These are phyloP conservation scores for Akebia trifoliata DNA, from an alignment of 164 flowering plant species.

Conservation along the genomic window DNA sequence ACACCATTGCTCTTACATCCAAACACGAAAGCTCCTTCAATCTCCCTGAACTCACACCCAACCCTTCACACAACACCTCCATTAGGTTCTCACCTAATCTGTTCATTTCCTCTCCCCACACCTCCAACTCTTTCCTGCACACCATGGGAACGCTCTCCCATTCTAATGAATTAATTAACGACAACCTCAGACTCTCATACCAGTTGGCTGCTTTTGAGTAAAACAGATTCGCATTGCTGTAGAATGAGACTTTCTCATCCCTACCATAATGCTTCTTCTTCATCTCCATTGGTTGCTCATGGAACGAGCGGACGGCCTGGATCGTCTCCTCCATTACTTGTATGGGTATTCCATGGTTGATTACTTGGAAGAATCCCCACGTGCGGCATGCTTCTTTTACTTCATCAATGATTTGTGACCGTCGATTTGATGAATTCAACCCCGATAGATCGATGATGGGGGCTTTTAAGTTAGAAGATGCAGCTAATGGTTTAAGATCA, in stretches of 20 bases:
- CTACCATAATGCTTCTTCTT: conserved; percentile 12
- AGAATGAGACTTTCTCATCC: neutral
- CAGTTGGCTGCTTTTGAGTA: conserved; percentile 27
- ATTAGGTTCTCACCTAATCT: conserved; percentile 7
- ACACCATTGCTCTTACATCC: neutral
- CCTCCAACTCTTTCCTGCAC: conserved; percentile 13
- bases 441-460: conserved; percentile 22
- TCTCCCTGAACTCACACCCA: conserved; percentile 5
- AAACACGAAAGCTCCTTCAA: conserved; percentile 10
- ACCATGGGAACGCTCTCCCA: conserved; percentile 12
- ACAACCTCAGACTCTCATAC: conserved; percentile 23
- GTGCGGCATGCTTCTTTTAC: conserved; percentile 16
- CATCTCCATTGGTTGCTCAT: conserved; percentile 10
- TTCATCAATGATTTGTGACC: conserved; percentile 16
- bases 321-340: neutral
- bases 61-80: conserved; percentile 13
- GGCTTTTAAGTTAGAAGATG: neutral
- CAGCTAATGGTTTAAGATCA: neutral
- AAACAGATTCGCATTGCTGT: conserved; percentile 20
- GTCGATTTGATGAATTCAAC: conserved; percentile 6
- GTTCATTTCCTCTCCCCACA: conserved; percentile 1
- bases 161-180: neutral
- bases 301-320: conserved; percentile 2
- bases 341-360: neutral
- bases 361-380: conserved; percentile 31